These are phyloP conservation scores for Fusarium sp. DNA, from an alignment of 2,329 filamentous ascomycete species.

Conservation along the genomic window DNA sequence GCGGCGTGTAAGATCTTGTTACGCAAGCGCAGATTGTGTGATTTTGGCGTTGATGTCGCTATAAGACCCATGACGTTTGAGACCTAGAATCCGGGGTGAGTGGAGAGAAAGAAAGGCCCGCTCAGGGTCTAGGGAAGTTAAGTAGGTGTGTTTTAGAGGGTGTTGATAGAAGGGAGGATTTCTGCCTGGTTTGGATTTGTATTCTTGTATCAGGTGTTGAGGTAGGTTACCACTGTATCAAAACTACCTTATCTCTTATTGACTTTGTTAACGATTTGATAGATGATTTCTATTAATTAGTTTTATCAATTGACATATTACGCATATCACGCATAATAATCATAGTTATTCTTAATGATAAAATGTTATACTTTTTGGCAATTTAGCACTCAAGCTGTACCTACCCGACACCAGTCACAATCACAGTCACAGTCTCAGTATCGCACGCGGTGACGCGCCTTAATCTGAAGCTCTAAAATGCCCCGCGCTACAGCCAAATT, in stretches of 20 bases:
- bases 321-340: background rate
- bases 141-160: conserved; percentile 15
- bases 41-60: conserved; percentile 46
- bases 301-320: background rate
- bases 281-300: background rate
- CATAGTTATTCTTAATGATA: background rate
- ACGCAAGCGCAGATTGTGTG: conserved; percentile 39
- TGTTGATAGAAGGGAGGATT: conserved; percentile 20
- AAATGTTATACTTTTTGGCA: background rate
- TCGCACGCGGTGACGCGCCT: conserved; percentile 26
- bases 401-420: conserved; percentile 13
- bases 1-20: conserved; percentile 5
- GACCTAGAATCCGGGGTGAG: conserved; percentile 35
- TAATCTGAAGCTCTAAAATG: conserved; percentile 22
- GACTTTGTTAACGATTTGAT: background rate
- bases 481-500: conserved; percentile 20
- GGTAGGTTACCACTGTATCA: background rate
- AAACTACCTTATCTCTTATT: background rate
- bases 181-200: conserved; percentile 1
- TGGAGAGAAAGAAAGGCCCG: conserved; percentile 21
- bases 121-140: conserved; percentile 10
- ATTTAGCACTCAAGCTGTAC: background rate
- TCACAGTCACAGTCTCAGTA: background rate
- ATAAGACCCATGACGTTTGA: conserved; percentile 34
- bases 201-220: conserved; percentile 6